Evolutionary conservation across 441 rosid genomes (phyloP).

Genomic region (Populus hybrid): DNA sequence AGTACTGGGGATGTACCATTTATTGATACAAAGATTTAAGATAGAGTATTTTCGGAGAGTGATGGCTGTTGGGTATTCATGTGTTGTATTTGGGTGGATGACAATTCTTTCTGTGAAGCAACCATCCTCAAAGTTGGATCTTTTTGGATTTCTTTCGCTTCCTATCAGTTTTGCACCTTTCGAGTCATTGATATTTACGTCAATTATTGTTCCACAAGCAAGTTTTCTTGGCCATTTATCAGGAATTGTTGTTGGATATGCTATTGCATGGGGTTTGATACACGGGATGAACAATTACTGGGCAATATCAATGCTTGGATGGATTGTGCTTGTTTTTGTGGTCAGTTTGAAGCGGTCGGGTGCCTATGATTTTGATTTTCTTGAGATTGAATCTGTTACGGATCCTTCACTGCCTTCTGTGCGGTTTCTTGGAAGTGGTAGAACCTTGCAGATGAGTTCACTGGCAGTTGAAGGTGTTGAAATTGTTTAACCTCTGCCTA

Average conservation of each 20-base stretch:
- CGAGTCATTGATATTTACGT: constrained; percentile 87
- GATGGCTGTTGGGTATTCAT: constrained; percentile 94
- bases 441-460: constrained; percentile 78
- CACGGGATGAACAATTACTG: constrained; percentile 95
- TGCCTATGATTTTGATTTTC: constrained; percentile 75
- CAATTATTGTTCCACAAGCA: constrained; percentile 97
- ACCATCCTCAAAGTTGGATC: constrained; percentile 88
- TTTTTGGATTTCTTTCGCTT: constrained; percentile 83
- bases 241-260: constrained; percentile 87
- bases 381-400: constrained; percentile 80
- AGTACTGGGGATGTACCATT: constrained; percentile 71
- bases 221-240: constrained; percentile 95
- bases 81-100: constrained; percentile 99
- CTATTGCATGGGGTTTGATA: constrained; percentile 89
- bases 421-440: constrained; percentile 67
- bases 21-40: constrained; percentile 68
- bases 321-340: constrained; percentile 67
- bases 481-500: constrained; percentile 36
- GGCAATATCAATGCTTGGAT: constrained; percentile 86
- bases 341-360: constrained; percentile 89
- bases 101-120: constrained; percentile 90
- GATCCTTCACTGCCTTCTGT: constrained; percentile 86
- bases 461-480: constrained; percentile 71
- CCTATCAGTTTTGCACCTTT: constrained; percentile 97
- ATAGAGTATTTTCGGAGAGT: constrained; percentile 84